These are phyloP conservation scores for Catunica adiposa DNA, from an alignment of 2,329 filamentous ascomycete genomes.

Conservation along the genomic window DNA sequence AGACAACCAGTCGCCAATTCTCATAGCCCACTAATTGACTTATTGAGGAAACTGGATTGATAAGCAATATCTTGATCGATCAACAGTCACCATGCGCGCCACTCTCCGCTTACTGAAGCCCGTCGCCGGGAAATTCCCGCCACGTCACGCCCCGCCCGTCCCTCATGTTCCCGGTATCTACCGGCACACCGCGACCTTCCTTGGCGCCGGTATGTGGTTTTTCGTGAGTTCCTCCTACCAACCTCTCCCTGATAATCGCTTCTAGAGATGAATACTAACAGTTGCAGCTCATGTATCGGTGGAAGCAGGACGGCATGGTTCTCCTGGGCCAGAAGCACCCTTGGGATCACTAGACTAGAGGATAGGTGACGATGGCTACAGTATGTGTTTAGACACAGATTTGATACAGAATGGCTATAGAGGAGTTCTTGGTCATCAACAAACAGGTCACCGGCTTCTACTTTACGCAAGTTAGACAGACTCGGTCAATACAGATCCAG, in stretches of 20 bases:
- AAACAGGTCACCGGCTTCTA: not conserved
- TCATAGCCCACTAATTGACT: not conserved
- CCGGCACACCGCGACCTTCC: constrained; percentile 67
- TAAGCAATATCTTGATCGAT: no score
- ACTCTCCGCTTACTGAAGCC: not conserved
- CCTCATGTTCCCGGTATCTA: constrained; percentile 48
- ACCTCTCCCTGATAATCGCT: no score
- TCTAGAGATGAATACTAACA: not conserved
- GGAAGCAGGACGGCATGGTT: constrained; percentile 83
- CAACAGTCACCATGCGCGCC: not conserved
- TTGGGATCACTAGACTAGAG: constrained; percentile 63
- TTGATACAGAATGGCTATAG: not conserved
- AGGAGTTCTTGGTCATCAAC: not conserved
- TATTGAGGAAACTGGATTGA: not conserved
- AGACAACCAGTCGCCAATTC: not conserved
- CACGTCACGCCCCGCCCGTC: constrained; percentile 22
- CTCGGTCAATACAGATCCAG: no score
- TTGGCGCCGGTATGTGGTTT: constrained; percentile 98
- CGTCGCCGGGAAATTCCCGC: constrained; percentile 9
- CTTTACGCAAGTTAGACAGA: no score
- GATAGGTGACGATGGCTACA: not conserved
- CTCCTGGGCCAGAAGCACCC: constrained; percentile 90
- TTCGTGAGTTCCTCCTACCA: constrained; percentile 46
- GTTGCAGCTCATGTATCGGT: constrained; percentile 78
- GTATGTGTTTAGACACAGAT: not conserved